Evolutionary conservation across 2,329 filamentous ascomycete species (phyloP).

Genomic region (Claviceps maximensis): DNA sequence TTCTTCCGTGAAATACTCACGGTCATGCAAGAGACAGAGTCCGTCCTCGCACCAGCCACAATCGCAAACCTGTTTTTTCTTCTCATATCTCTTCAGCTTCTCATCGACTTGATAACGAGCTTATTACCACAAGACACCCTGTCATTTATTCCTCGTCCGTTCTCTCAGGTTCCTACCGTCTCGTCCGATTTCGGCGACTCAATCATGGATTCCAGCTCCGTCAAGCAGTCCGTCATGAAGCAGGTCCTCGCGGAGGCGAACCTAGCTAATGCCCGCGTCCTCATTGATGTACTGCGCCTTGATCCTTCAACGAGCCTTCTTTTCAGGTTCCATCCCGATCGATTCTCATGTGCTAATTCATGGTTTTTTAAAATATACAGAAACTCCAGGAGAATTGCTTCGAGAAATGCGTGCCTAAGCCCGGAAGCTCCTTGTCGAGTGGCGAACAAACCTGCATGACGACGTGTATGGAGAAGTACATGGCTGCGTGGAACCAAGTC

Average conservation of each 20-base stretch:
- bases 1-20: too few relatives aligned
- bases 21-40: too few relatives aligned
- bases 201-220: constrained; percentile 44
- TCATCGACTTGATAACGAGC: background rate
- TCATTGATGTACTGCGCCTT: constrained; percentile 47
- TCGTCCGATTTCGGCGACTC: background rate
- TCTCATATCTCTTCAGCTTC: background rate
- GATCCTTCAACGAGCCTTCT: background rate
- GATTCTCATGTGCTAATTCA: constrained; percentile 4
- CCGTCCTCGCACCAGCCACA: constrained; percentile 13
- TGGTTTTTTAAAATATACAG: constrained; percentile 26
- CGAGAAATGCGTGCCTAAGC: constrained; percentile 60
- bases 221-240: constrained; percentile 51
- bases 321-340: background rate
- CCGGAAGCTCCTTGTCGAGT: constrained; percentile 51
- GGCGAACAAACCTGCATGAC: constrained; percentile 59
- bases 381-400: constrained; percentile 77
- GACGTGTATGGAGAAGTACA: constrained; percentile 76
- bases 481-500: constrained; percentile 64
- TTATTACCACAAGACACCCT: background rate
- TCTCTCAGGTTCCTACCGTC: background rate
- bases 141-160: background rate
- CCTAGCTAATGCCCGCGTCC: constrained; percentile 52
- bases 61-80: constrained; percentile 3
- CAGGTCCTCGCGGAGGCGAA: constrained; percentile 52